Evolutionary conservation across 225 moss, liverwort and hornwort species (phyloP).

Genomic region (Climacium dendroides): DNA sequence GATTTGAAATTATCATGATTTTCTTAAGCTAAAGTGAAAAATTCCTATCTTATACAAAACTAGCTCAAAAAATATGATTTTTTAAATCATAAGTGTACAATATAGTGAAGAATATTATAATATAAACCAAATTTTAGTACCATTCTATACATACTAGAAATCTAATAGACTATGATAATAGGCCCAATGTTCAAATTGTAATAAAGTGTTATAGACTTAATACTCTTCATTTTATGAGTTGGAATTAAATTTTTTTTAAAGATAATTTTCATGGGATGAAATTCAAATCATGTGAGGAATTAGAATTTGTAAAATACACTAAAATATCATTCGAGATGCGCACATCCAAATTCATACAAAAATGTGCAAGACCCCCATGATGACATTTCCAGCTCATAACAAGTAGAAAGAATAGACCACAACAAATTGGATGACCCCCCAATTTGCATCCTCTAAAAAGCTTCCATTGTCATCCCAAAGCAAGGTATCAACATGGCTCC

Average conservation of each 20-base stretch:
- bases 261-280: neutral
- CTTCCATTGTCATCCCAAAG: neutral
- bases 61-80: too few species aligned
- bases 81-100: too few species aligned
- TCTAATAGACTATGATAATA: neutral
- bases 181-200: neutral
- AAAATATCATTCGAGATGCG: fast-evolving
- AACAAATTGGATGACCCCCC: too few species aligned
- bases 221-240: neutral
- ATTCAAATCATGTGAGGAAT: neutral
- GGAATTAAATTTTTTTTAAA: too few species aligned
- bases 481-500: neutral
- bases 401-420: neutral
- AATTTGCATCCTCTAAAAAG: neutral
- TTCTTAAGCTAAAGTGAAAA: neutral
- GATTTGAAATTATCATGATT: neutral
- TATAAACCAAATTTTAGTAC: fast-evolving
- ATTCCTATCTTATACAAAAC: neutral
- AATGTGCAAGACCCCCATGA: neutral
- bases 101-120: too few species aligned
- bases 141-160: too few species aligned
- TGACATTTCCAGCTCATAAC: neutral
- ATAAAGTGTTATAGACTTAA: neutral
- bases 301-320: neutral
- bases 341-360: neutral